Conservation (phyloP, 2,329 filamentous ascomycete genomes). For the Escovopsis sp. region DNA sequence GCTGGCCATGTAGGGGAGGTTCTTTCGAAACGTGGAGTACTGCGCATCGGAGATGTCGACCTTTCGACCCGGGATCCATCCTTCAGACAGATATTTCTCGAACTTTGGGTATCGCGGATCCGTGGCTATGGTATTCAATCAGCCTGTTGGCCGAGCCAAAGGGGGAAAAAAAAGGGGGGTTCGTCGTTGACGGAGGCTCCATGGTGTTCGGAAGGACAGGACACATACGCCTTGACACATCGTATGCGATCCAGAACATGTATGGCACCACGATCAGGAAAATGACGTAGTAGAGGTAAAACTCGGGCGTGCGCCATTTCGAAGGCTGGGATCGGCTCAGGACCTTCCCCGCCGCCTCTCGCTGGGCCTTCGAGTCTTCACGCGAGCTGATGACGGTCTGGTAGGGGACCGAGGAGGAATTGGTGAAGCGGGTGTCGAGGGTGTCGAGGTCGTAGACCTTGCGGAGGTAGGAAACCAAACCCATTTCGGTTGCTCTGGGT, state of each 20-base stretch:
- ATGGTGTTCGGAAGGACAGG: too few species aligned
- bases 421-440: slow-evolving; percentile 49
- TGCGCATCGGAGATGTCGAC: slow-evolving; percentile 86
- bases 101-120: slow-evolving; percentile 72
- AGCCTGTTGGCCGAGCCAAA: background rate
- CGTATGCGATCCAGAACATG: slow-evolving; percentile 85
- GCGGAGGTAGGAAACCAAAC: slow-evolving; percentile 27
- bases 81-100: slow-evolving; percentile 53
- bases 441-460: slow-evolving; percentile 51
- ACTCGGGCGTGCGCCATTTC: slow-evolving; percentile 79
- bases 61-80: slow-evolving; percentile 87
- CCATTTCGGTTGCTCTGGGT: slow-evolving; percentile 20
- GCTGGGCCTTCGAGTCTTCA: slow-evolving; percentile 23
- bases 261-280: slow-evolving; percentile 54
- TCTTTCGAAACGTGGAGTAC: slow-evolving; percentile 71
- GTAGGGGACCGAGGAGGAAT: slow-evolving; percentile 54
- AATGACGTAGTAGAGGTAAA: slow-evolving; percentile 63
- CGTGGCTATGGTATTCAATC: slow-evolving; percentile 37
- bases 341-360: slow-evolving; percentile 21
- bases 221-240: slow-evolving; percentile 64
- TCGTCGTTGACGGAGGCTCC: too few species aligned
- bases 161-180: too few species aligned
- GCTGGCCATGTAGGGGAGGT: slow-evolving; percentile 65
- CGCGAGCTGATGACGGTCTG: slow-evolving; percentile 39
- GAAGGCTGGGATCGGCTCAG: slow-evolving; percentile 39